These are phyloP conservation scores for Backusella luteola DNA, from an alignment of 192 early-diverging fungal species.

Conservation along the genomic window DNA sequence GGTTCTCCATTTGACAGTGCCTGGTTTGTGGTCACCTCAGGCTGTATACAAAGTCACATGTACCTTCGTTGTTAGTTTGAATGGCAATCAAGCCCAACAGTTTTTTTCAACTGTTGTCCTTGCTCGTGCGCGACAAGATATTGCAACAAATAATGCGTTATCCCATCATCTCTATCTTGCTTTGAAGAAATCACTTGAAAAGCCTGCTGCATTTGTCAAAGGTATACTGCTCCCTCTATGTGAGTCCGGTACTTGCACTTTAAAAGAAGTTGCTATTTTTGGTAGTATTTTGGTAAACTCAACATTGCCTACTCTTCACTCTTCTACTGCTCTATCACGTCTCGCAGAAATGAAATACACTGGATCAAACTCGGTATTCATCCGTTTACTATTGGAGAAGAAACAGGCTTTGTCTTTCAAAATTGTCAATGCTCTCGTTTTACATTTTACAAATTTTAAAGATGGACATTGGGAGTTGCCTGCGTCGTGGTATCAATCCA, in stretches of 20 bases:
- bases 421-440: conserved; percentile 91
- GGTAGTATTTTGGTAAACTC: conserved; percentile 91
- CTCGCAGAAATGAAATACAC: conserved; percentile 98
- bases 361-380: conserved; percentile 90
- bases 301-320: conserved; percentile 93
- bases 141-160: conserved; percentile 93
- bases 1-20: conserved; percentile 86
- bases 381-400: conserved; percentile 94
- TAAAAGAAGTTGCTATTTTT: conserved; percentile 94
- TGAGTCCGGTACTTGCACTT: conserved; percentile 86
- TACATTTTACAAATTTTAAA: conserved; percentile 92
- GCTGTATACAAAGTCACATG: conserved; percentile 93
- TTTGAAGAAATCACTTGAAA: conserved; percentile 94
- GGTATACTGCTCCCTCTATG: conserved; percentile 93
- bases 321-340: conserved; percentile 87
- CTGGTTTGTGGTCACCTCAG: conserved; percentile 91
- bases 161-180: conserved; percentile 96
- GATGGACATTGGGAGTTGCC: conserved; percentile 81
- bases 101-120: conserved; percentile 87
- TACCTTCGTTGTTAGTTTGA: conserved; percentile 95
- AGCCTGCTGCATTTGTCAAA: conserved; percentile 97
- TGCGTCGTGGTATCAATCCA: conserved; percentile 95
- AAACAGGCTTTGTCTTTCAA: conserved; percentile 97
- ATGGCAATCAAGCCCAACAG: conserved; percentile 84
- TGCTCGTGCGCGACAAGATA: conserved; percentile 91